Conservation (phyloP, 2,329 filamentous ascomycete species). For the Aspergillus sp. region DNA sequence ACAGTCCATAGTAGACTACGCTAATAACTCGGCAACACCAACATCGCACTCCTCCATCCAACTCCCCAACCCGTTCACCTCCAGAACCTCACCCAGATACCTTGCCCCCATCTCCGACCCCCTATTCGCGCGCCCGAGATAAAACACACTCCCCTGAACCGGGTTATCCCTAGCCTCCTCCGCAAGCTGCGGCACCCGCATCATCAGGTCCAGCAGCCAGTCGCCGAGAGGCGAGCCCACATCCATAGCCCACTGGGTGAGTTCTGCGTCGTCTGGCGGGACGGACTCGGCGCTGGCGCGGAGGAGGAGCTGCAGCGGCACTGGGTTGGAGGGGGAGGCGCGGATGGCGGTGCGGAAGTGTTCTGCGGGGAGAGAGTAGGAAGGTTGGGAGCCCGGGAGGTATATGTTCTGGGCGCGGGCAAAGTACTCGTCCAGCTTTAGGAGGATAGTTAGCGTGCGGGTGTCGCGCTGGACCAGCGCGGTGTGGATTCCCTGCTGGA, state of each 20-base stretch:
- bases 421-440: constrained; percentile 30
- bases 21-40: constrained; percentile 6
- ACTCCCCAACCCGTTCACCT: constrained; percentile 9
- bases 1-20: too few species aligned
- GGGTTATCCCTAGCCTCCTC: constrained; percentile 10
- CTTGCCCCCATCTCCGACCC: constrained; percentile 10
- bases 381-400: neutral
- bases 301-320: constrained; percentile 24
- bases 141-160: constrained; percentile 16
- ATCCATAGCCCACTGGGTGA: constrained; percentile 29
- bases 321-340: constrained; percentile 13
- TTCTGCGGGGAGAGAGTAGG: constrained; percentile 24
- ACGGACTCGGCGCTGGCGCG: constrained; percentile 31
- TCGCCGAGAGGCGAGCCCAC: constrained; percentile 17
- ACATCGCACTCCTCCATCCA: constrained; percentile 18
- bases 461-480: constrained; percentile 28
- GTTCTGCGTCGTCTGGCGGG: constrained; percentile 24
- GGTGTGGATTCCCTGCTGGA: constrained; percentile 32
- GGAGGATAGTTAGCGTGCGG: constrained; percentile 23
- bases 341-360: constrained; percentile 26
- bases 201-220: constrained; percentile 30
- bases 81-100: constrained; percentile 19
- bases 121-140: constrained; percentile 13
- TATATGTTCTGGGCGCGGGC: constrained; percentile 10
- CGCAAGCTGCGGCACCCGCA: constrained; percentile 18